Evolutionary conservation across 495 filamentous ascomycete genomes (phyloP).

Genomic region (Lasiosphaeria ovina): DNA sequence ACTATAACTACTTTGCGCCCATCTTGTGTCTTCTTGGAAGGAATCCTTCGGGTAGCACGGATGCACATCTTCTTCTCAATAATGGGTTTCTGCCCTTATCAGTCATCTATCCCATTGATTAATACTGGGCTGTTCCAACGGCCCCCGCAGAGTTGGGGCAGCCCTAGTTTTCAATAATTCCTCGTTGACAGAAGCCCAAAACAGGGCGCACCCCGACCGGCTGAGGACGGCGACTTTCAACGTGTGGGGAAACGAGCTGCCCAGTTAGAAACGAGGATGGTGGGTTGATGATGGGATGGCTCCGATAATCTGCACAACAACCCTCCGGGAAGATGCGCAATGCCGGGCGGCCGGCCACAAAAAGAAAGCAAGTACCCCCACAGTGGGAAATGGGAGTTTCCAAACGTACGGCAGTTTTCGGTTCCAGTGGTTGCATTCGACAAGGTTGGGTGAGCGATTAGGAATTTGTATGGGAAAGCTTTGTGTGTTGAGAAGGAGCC

Average conservation of each 20-base stretch:
- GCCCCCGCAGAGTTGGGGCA: background rate
- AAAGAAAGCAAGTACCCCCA: constrained; percentile 21
- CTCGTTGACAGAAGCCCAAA: background rate
- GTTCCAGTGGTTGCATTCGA: constrained; percentile 26
- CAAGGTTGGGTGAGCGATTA: constrained; percentile 22
- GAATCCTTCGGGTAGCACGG: constrained; percentile 16
- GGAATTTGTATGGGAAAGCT: constrained; percentile 12
- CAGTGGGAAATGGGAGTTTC: constrained; percentile 18
- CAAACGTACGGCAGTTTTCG: constrained; percentile 22
- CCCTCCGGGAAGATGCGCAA: background rate
- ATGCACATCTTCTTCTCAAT: background rate
- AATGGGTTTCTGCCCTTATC: background rate
- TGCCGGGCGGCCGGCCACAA: background rate
- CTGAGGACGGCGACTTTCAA: background rate
- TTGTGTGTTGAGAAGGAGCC: constrained; percentile 7
- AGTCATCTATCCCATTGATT: constrained; percentile 1
- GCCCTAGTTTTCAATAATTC: background rate
- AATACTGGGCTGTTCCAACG: background rate
- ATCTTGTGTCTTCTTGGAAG: constrained; percentile 12
- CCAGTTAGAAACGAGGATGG: background rate
- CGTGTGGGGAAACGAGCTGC: background rate
- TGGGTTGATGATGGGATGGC: background rate
- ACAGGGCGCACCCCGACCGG: background rate
- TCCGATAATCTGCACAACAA: background rate
- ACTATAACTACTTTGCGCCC: too few species aligned